A percentile compares a stretch with the other conserved stretches of the same genome.
phyloP scores from a whole-genome alignment of 2,329 filamentous ascomycete genomes.

The Sporothrix schenckii region DNA sequence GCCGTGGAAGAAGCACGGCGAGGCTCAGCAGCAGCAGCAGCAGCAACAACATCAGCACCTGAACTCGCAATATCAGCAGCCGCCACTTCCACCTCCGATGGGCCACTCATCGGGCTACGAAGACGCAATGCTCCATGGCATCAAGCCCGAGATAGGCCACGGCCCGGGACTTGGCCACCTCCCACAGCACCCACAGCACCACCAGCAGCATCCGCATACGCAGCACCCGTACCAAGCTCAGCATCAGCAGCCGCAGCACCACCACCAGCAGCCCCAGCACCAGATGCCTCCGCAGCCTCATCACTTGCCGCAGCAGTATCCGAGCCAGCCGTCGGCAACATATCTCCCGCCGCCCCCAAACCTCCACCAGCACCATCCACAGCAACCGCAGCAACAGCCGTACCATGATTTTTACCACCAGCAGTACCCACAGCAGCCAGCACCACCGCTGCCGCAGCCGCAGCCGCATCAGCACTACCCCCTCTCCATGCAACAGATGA shows the following conservation, averaged over 20 bases:
- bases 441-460: slow-evolving; percentile 23
- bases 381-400: slow-evolving; percentile 23
- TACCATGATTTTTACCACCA: slow-evolving; percentile 33
- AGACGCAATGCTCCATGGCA: slow-evolving; percentile 28
- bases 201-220: neutral
- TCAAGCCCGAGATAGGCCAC: slow-evolving; percentile 30
- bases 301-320: slow-evolving; percentile 24
- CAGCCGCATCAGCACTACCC: slow-evolving; percentile 29
- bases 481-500: slow-evolving; percentile 27
- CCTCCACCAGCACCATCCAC: slow-evolving; percentile 29
- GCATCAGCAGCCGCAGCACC: slow-evolving; percentile 27
- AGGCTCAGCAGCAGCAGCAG: slow-evolving; percentile 7
- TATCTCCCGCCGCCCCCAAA: slow-evolving; percentile 30
- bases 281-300: slow-evolving; percentile 26
- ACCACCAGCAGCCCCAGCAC: slow-evolving; percentile 22
- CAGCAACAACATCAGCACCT: slow-evolving; percentile 5
- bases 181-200: slow-evolving; percentile 29
- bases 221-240: slow-evolving; percentile 25
- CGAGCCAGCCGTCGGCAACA: slow-evolving; percentile 22
- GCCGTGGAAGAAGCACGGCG: slow-evolving; percentile 30
- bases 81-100: neutral
- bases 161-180: slow-evolving; percentile 26
- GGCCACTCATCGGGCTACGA: slow-evolving; percentile 26
- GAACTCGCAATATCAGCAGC: slow-evolving; percentile 21
- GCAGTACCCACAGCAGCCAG: slow-evolving; percentile 29